These are phyloP conservation scores for Isatis tinctoria DNA, from an alignment of 345 rosid genomes.

Conservation along the genomic window DNA sequence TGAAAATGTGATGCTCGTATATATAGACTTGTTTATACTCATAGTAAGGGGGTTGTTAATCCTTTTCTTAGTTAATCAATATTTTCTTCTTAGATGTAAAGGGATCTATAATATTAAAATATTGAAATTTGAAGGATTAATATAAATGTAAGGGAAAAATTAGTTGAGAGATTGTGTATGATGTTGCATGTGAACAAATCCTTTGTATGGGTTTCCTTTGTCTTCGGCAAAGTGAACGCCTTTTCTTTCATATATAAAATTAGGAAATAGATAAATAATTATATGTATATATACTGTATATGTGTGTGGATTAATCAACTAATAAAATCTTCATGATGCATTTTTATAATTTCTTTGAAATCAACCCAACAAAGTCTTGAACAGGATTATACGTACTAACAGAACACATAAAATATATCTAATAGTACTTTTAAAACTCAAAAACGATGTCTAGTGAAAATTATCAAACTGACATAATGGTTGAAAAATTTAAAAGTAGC, in stretches of 20 bases:
- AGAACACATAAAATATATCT: too few species aligned
- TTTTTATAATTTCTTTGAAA: not conserved
- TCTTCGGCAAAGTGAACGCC: conserved; percentile 33
- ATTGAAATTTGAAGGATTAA: not conserved
- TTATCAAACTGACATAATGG: not conserved
- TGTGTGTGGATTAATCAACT: not conserved
- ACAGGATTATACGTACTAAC: not conserved
- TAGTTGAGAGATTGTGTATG: conserved; percentile 19
- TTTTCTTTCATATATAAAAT: not conserved
- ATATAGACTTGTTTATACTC: conserved; percentile 17
- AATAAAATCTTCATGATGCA: not conserved
- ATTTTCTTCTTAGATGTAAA: not conserved
- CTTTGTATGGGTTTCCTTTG: conserved; percentile 61
- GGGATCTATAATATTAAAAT: not conserved
- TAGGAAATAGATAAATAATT: not conserved
- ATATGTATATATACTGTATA: not conserved
- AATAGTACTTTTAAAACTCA: not conserved
- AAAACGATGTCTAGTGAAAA: not conserved
- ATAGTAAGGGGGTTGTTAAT: not conserved
- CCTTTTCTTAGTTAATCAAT: not conserved
- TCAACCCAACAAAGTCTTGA: not conserved
- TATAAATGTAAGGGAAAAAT: not conserved
- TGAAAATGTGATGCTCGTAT: conserved; percentile 1
- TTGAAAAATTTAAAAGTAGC: not conserved
- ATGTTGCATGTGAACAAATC: conserved; percentile 63